Conservation (phyloP, 192 early-diverging fungal species). For the Podila clonocystis region DNA sequence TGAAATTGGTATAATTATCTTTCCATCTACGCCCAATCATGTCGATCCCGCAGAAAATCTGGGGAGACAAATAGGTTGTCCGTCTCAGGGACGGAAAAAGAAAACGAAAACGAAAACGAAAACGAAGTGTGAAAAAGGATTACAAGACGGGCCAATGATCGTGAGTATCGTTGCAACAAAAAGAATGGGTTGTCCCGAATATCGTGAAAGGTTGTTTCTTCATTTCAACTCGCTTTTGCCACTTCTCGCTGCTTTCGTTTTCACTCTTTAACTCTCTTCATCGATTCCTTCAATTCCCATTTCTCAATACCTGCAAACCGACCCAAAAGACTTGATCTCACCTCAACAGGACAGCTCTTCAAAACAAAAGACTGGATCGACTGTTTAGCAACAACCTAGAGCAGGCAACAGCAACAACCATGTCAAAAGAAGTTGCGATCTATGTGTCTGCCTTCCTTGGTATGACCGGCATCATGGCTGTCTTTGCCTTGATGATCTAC, state of each 20-base stretch:
- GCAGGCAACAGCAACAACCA: neutral
- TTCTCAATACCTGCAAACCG: neutral
- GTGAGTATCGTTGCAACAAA: neutral
- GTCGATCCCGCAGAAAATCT: neutral
- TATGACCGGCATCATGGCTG: slow-evolving; percentile 1
- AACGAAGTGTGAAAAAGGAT: neutral
- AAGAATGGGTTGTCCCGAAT: neutral
- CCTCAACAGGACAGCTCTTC: neutral
- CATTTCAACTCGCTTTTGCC: neutral
- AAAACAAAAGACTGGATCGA: neutral
- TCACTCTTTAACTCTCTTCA: neutral
- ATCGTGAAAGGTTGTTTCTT: neutral
- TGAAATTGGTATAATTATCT: neutral
- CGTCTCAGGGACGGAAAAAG: neutral
- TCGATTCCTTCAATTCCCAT: neutral
- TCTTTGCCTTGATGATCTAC: slow-evolving; percentile 1
- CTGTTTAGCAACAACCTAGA: neutral
- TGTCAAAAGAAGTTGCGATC: slow-evolving; percentile 1
- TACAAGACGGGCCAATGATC: neutral
- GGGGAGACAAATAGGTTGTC: neutral
- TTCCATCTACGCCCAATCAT: slow-evolving; percentile 2
- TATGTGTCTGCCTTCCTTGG: slow-evolving; percentile 8
- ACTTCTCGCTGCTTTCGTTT: slow-evolving; percentile 1
- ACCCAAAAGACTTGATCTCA: neutral
- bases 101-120: neutral